Base-by-base conservation (phyloP, 2,329 filamentous ascomycete species). In the Alternaria consortialis region DNA sequence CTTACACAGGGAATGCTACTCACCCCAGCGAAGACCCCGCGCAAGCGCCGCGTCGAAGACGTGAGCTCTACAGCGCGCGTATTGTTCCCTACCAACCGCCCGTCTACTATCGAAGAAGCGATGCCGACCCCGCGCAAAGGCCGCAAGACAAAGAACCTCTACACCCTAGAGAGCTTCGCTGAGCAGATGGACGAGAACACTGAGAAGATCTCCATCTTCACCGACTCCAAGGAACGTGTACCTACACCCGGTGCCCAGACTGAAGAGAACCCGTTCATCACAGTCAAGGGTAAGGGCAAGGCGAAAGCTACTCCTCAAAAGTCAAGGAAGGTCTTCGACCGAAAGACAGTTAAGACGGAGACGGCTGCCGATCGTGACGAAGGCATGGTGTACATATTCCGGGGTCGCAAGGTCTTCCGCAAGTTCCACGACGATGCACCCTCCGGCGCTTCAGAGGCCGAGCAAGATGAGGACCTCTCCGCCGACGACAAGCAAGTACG, bases 371-470 rank as follows among this genome's bases (percentile, higher is more conserved):
- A 83, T 32, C 88, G 90, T 31, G 85, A 89, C 4, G 90, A 94
- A 76, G 92, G 92, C 61, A 85, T 93, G 73, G 82, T 93, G 63
- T 92, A 89, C 70, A 85, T 89, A 12, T 94, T 94, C 83, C 92
- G 92, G 70, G 92, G 92, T 75, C 92, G 91, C 83, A 92, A 88
- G 75, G 83, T 92, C 58, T 93, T 92, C 81, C 88, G 89, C 77
- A 90, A 89, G 73, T 92, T 90, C 68, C 78, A 80, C 25, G 80
- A 83, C 40, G 74, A 76, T 4, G 72, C 71, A 11, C 62, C 65
- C 5, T 65, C 71, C 12, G 80, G 80, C 44, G 76, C 74, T 25
- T 77, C 75, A 11, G 70, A 74, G 2, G 71, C 76, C 13, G 71
- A 77, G 8, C 71, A 74, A 0, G 62, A 56, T 3, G 62, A 64